Conservation (phyloP, 257 asterid genomes). For the Lycium ferocissimum region DNA sequence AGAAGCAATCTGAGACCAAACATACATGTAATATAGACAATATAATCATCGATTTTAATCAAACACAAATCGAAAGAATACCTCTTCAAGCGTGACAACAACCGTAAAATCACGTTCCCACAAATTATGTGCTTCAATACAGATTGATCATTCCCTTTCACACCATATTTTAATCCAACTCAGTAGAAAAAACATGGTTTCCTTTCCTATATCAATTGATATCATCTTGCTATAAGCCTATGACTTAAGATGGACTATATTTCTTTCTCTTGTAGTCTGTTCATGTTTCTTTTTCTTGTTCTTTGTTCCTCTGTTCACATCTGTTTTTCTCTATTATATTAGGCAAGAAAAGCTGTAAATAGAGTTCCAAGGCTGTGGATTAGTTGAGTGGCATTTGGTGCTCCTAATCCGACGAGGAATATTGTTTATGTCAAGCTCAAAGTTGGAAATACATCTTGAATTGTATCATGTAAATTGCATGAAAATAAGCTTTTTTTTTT, state of each 20-base stretch:
- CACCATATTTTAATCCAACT: too few species aligned
- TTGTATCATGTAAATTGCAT: neutral
- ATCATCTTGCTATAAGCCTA: neutral
- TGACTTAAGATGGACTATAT: neutral
- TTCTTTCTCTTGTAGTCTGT: neutral
- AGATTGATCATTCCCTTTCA: neutral
- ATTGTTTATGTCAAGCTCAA: neutral
- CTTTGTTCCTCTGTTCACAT: neutral
- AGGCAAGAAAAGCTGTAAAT: conserved; percentile 53
- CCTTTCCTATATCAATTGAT: neutral
- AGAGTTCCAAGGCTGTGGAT: conserved; percentile 42
- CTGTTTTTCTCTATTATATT: neutral
- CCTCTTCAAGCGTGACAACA: too few species aligned
- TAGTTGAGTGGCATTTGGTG: neutral
- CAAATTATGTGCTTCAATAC: neutral
- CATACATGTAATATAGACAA: too few species aligned
- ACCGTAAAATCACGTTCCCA: too few species aligned
- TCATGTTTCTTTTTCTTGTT: too few species aligned
- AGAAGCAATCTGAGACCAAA: neutral
- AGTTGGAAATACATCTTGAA: neutral
- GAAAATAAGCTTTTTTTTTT: neutral
- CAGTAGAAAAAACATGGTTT: neutral
- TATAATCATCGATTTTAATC: too few species aligned
- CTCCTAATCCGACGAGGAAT: neutral
- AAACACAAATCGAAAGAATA: too few species aligned